A percentile compares a stretch with the other conserved stretches of the same genome.
Evolutionary conservation across 306 rosid species (phyloP).

Genomic region (Inga leiocalycina): DNA sequence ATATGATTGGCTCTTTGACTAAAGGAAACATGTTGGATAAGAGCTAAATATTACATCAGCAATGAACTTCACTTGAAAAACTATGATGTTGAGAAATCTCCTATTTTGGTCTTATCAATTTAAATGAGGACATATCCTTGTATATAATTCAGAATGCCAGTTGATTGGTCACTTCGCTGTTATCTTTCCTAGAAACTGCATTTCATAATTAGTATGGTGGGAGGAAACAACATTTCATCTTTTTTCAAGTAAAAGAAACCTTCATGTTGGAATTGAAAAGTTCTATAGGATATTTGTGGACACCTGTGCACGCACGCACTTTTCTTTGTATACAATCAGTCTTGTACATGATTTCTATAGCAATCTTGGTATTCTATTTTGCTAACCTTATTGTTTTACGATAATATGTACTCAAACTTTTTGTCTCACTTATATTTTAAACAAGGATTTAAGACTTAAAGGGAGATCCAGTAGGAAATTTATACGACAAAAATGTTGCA

Average conservation of each 20-base stretch:
- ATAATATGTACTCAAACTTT: background rate
- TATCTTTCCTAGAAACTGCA: too few relatives aligned
- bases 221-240: too few relatives aligned
- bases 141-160: too few relatives aligned
- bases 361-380: slow-evolving; percentile 11
- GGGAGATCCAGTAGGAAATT: background rate
- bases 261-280: too few relatives aligned
- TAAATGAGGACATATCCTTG: too few relatives aligned
- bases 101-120: too few relatives aligned
- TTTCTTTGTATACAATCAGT: background rate
- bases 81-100: too few relatives aligned
- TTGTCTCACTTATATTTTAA: background rate
- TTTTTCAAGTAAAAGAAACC: too few relatives aligned
- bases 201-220: too few relatives aligned
- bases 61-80: background rate
- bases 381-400: slow-evolving; percentile 12
- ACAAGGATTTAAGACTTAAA: slow-evolving; percentile 5
- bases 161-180: too few relatives aligned
- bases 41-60: slow-evolving; percentile 4
- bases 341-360: slow-evolving; percentile 23
- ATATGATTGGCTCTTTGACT: background rate
- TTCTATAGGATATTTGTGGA: too few relatives aligned
- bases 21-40: background rate
- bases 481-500: background rate
- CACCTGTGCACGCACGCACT: background rate